Conservation (phyloP, 371 early-diverging fungal genomes). For the Globomyces sp. region DNA sequence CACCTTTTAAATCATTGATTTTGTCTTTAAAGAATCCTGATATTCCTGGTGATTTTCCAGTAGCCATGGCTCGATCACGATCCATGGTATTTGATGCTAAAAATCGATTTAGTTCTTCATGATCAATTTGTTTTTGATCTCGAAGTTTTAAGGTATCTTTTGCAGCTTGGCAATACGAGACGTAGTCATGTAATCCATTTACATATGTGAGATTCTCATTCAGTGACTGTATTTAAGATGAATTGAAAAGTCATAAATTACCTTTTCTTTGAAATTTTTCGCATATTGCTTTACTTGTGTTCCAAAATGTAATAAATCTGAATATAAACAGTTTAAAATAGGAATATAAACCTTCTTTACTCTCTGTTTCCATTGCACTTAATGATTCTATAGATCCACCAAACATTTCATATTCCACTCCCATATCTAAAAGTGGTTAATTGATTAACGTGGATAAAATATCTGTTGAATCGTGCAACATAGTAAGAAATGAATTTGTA, state of each 20-base stretch:
- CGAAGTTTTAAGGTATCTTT: slow-evolving; percentile 79
- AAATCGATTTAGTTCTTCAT: slow-evolving; percentile 81
- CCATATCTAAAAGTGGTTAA: slow-evolving; percentile 44
- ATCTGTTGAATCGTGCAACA: background rate
- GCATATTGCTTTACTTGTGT: slow-evolving; percentile 43
- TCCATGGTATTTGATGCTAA: slow-evolving; percentile 51
- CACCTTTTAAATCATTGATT: slow-evolving; percentile 85
- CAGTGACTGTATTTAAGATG: slow-evolving; percentile 8
- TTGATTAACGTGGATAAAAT: background rate
- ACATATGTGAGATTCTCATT: slow-evolving; percentile 24
- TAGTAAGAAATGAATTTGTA: background rate
- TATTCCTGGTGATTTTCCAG: slow-evolving; percentile 57
- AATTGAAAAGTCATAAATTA: slow-evolving; percentile 30
- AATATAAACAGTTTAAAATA: too few relatives aligned
- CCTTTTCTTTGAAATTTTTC: slow-evolving; percentile 62
- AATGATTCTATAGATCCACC: slow-evolving; percentile 68
- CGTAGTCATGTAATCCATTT: slow-evolving; percentile 78
- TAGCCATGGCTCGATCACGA: slow-evolving; percentile 56
- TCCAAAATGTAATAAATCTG: slow-evolving; percentile 44
- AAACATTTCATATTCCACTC: slow-evolving; percentile 72
- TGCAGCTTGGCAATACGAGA: slow-evolving; percentile 80
- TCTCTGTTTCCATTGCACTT: slow-evolving; percentile 79
- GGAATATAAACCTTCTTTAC: slow-evolving; percentile 59
- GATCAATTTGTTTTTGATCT: slow-evolving; percentile 93
- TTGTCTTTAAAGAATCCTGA: slow-evolving; percentile 81